Percentiles rank a stretch among this genome's conserved stretches.
Evolutionary conservation across 2,329 filamentous ascomycete genomes (phyloP).

Genomic region (Capronia coronata): DNA sequence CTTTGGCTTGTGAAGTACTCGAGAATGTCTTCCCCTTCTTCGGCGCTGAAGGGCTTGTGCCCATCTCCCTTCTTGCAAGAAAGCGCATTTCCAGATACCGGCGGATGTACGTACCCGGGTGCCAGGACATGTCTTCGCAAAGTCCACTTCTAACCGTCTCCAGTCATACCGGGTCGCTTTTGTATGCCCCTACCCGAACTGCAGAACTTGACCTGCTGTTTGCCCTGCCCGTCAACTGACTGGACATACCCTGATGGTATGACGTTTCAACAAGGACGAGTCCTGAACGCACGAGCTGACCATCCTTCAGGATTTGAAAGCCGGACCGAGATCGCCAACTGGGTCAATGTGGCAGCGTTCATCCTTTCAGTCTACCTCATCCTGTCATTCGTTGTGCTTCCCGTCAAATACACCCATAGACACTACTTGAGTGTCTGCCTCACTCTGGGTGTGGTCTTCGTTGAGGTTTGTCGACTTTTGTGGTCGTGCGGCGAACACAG

Average conservation of each 20-base stretch:
- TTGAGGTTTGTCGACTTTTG: slow-evolving; percentile 59
- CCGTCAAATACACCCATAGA: slow-evolving; percentile 79
- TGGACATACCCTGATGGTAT: slow-evolving; percentile 61
- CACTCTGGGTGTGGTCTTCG: slow-evolving; percentile 65
- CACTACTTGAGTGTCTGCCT: slow-evolving; percentile 92
- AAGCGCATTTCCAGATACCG: slow-evolving; percentile 50
- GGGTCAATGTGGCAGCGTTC: slow-evolving; percentile 70
- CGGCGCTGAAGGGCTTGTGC: slow-evolving; percentile 47
- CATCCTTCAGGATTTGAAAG: slow-evolving; percentile 42
- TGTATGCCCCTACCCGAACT: slow-evolving; percentile 46
- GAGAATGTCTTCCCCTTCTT: slow-evolving; percentile 14
- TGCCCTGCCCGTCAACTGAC: slow-evolving; percentile 81
- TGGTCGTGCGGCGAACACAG: background rate
- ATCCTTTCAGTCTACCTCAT: slow-evolving; percentile 69
- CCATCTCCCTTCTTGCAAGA: slow-evolving; percentile 63
- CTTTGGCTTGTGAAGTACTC: slow-evolving; percentile 10
- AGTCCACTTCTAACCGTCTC: slow-evolving; percentile 31
- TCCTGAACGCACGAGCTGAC: slow-evolving; percentile 1
- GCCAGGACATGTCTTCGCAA: slow-evolving; percentile 1
- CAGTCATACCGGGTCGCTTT: slow-evolving; percentile 57
- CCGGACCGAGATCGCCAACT: slow-evolving; percentile 65
- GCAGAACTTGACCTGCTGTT: slow-evolving; percentile 61
- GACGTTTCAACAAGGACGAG: background rate
- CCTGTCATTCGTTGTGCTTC: slow-evolving; percentile 70
- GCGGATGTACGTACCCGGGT: slow-evolving; percentile 57